A percentile compares a stretch with the other conserved stretches of the same genome.
phyloP scores from a whole-genome alignment of 139 green algal genomes.

The Chlamydomonas incerta region DNA sequence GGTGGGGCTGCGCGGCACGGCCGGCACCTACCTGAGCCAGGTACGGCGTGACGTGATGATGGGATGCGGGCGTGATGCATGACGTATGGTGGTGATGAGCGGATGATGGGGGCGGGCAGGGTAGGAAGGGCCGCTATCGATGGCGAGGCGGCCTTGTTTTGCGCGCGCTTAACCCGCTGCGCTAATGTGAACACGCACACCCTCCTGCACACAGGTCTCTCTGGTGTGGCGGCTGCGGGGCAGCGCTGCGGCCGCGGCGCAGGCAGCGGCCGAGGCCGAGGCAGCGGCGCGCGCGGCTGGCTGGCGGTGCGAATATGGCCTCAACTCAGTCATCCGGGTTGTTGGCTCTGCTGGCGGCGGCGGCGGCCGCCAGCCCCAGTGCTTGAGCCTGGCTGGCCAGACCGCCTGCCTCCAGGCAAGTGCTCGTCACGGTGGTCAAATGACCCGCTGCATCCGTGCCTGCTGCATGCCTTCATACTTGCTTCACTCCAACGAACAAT shows the following conservation, averaged over 20 bases:
- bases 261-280: not conserved
- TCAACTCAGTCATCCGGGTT: not conserved
- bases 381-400: not conserved
- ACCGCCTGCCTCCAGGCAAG: not conserved
- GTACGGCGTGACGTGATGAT: not conserved
- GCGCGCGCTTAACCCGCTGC: too few species aligned
- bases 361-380: not conserved
- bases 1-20: not conserved
- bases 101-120: too few species aligned
- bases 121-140: too few species aligned
- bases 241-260: not conserved
- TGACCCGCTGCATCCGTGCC: too few species aligned
- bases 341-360: not conserved
- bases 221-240: not conserved
- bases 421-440: too few species aligned
- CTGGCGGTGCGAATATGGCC: not conserved
- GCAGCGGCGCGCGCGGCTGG: not conserved
- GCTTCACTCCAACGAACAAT: too few species aligned
- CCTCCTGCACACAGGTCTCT: not conserved
- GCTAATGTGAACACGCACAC: too few species aligned
- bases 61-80: too few species aligned
- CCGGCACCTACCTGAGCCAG: not conserved
- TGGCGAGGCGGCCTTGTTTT: too few species aligned
- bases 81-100: too few species aligned
- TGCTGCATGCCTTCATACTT: too few species aligned